Conservation (phyloP, 371 early-diverging fungal genomes). For the Zychaea mexicana region DNA sequence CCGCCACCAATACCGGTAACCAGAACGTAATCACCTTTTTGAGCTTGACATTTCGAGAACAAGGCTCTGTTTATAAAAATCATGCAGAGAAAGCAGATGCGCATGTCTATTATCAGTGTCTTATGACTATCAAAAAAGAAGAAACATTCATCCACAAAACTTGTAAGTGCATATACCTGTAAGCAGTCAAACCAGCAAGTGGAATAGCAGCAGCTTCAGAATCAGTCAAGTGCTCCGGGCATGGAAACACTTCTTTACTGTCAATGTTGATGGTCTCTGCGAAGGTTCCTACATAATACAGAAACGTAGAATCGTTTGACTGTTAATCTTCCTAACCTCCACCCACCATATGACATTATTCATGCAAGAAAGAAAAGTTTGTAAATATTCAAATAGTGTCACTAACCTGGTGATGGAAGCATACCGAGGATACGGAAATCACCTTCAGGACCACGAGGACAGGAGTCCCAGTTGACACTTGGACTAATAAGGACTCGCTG, state of each 20-base stretch:
- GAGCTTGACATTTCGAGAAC: conserved; percentile 63
- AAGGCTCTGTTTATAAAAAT: conserved; percentile 33
- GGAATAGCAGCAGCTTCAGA: conserved; percentile 75
- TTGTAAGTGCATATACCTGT: conserved; percentile 46
- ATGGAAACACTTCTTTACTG: conserved; percentile 47
- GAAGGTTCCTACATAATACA: conserved; percentile 50
- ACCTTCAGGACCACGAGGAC: conserved; percentile 65
- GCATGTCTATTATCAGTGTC: not conserved
- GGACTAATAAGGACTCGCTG: conserved; percentile 60
- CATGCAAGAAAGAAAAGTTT: not conserved
- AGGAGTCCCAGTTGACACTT: conserved; percentile 57
- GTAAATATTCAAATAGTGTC: too few species aligned
- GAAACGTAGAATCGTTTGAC: not conserved
- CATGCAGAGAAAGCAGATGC: not conserved
- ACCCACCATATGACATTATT: not conserved
- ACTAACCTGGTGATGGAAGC: conserved; percentile 48
- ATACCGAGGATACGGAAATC: conserved; percentile 60
- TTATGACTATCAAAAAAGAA: not conserved
- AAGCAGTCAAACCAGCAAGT: conserved; percentile 73
- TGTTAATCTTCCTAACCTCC: not conserved
- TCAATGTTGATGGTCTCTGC: conserved; percentile 58
- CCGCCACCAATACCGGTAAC: conserved; percentile 81
- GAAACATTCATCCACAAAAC: too few species aligned
- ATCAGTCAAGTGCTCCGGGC: conserved; percentile 60
- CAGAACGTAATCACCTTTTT: conserved; percentile 60